phyloP scores from a whole-genome alignment of 352 stramenopile species.

The Phytophthora foliorum region DNA sequence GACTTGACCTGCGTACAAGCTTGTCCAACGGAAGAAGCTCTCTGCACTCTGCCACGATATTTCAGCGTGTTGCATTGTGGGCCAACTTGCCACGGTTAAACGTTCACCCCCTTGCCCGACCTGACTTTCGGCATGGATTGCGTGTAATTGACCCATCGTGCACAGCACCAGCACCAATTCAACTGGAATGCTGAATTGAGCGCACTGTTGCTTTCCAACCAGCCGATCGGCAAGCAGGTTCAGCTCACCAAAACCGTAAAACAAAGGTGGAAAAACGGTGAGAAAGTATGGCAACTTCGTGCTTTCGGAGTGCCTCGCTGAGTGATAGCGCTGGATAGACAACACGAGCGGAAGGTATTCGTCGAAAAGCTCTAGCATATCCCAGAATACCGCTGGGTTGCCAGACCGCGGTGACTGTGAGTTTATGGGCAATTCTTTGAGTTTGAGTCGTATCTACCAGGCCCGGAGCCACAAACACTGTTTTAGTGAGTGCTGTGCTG shows the following conservation, averaged over 20 bases:
- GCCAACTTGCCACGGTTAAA: constrained; percentile 14
- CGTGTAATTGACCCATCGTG: constrained; percentile 47
- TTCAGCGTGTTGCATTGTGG: constrained; percentile 42
- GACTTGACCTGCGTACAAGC: constrained; percentile 8
- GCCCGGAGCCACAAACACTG: not conserved
- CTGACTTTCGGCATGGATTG: constrained; percentile 45
- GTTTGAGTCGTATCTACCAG: constrained; percentile 55
- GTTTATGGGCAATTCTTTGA: constrained; percentile 53
- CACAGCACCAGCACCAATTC: constrained; percentile 50
- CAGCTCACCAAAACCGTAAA: constrained; percentile 53
- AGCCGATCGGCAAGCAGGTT: constrained; percentile 47
- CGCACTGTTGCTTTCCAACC: constrained; percentile 33
- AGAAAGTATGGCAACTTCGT: constrained; percentile 12
- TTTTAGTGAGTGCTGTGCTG: not conserved
- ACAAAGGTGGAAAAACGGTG: constrained; percentile 48
- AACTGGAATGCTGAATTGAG: constrained; percentile 38
- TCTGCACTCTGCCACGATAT: constrained; percentile 39
- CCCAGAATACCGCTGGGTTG: constrained; percentile 26
- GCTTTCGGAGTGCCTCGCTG: not conserved
- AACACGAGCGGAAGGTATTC: constrained; percentile 54
- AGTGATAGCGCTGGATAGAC: constrained; percentile 48
- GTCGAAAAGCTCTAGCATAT: constrained; percentile 47
- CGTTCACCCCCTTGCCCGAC: constrained; percentile 17
- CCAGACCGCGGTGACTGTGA: constrained; percentile 28
- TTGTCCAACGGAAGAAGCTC: constrained; percentile 34